Base-by-base conservation (phyloP, 192 early-diverging fungal species). In the Coemansia sp. region DNA sequence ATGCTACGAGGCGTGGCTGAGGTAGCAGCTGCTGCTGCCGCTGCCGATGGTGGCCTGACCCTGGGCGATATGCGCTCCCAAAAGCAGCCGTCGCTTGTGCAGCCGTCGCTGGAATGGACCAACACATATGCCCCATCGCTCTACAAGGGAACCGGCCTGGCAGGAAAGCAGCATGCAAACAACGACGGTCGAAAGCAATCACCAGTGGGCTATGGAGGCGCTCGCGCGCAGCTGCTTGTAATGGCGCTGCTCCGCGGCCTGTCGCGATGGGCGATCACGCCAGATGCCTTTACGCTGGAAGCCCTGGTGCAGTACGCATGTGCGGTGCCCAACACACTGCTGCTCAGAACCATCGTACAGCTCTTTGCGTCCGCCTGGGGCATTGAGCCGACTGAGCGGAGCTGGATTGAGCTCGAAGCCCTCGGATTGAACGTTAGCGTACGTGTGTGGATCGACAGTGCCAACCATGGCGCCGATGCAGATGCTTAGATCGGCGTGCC, bases 341-440 rank as follows among this genome's bases (percentile, higher is more conserved):
- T 62, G 53, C 62, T 79, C 15, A 34, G 54, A 10, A 52, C 59
- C 14, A 65, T 70, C 34, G 56, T 79, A 5, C 35, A 46, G 42
- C 29, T 66, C 61, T 79, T 74, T 68, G 71, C 71, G 9, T 13
- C 49, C 11, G 55, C 35, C 40, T 79, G 76, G 76, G 41, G 58
- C 43, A 53, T 79, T 15, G 41, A 25, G 23, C 76, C 76, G 19
- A 59, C 61, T 19, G 55, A 50, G 29, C 38, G 57, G 22, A 67
- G 71, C 62, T 74, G 71, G 68, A 22, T 32, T 13, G 20, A 25
- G 22, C 58, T 79, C 9, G 32, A 43, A 0, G 61, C 23, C 14
- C 50, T 55, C 29, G 65, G 60, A 2, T 22, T 79, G 67, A 25
- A 63, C 32, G 53, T 42, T 19, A 49, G 42, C 13, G 74, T 33